Base-by-base conservation (phyloP, 1,139 yeast species). In the Debaryomyces coudertii region DNA sequence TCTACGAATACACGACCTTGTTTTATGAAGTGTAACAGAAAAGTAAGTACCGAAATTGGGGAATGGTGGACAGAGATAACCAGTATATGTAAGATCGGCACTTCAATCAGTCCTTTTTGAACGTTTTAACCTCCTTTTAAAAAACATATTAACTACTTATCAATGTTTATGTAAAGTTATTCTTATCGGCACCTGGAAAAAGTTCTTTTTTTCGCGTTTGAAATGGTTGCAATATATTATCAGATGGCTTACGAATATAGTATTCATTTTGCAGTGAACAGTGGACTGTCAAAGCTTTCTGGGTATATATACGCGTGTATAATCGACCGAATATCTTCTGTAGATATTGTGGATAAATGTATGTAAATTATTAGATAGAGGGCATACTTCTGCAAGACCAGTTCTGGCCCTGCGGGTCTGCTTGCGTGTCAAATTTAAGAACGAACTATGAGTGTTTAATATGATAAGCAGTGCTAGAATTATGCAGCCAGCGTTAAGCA, bases 181-280 rank as follows among this genome's bases (percentile, higher is more conserved):
- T 12, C 41, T 38, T 38, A 38, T 38, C 41, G 41, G 41, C 41
- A 38, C 41, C 41, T 28, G 41, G 25, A 38, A 29, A n/a, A 38
- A 9, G 23, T 28, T 37, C 34, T n/a, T 28, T 11, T 38, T 11
- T 38, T 33, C 41, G 41, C 41, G 41, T 34, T 34, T 38, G 12
- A 38, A 36, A 38, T 38, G 41, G 41, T 28, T 38, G 41, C 41
- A 38, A 38, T 18, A 28, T 38, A n/a, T 38, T 38, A 28, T 38
- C 41, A 38, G 34, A 38, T 38, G 36, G 36, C 36, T 8, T 18
- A 8, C n/a, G 18, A 15, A 29, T 1, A 12, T 4, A 12, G 15
- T 12, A 8, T 12, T 29, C n/a, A 29, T 29, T 4, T 14, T 15
- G 12, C 20, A 2, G 9, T 9, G 12, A 5, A n/a, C n/a, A n/a